phyloP scores from a whole-genome alignment of 1,284 basidiomycete genomes.

The Boletus coffeatus region DNA sequence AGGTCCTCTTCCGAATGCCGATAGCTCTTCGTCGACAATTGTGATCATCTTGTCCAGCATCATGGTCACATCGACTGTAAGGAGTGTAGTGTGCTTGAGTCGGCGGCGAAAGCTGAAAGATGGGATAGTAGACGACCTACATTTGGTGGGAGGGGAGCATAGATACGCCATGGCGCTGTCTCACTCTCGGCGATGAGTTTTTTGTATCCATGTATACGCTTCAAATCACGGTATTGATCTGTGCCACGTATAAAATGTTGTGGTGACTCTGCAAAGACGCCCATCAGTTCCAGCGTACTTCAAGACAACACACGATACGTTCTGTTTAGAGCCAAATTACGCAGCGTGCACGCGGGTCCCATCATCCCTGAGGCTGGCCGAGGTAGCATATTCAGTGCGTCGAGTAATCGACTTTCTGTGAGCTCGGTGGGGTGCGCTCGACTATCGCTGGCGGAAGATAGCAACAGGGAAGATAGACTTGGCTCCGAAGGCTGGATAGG shows the following conservation, averaged over 20 bases:
- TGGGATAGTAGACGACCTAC: conserved; percentile 5
- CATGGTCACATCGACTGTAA: conserved; percentile 16
- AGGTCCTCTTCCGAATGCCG: conserved; percentile 9
- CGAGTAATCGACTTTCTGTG: neutral
- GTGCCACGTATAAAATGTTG: conserved; percentile 1
- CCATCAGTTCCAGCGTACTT: conserved; percentile 3
- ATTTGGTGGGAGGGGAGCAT: conserved; percentile 16
- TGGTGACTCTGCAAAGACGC: conserved; percentile 10
- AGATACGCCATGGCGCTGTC: conserved; percentile 14
- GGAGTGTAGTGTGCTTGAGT: neutral
- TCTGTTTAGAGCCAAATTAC: conserved; percentile 13
- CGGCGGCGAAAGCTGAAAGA: neutral
- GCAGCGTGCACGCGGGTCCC: conserved; percentile 22
- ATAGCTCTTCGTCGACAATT: conserved; percentile 19
- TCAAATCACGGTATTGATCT: conserved; percentile 14
- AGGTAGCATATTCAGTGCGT: neutral
- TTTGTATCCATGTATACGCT: conserved; percentile 13
- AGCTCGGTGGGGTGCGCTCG: neutral
- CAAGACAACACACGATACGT: neutral
- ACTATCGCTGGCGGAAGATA: neutral
- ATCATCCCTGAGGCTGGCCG: conserved; percentile 20
- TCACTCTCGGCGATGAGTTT: conserved; percentile 15
- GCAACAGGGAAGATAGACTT: neutral
- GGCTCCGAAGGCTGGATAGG: neutral
- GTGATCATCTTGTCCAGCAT: conserved; percentile 26